Evolutionary conservation across 306 rosid species (phyloP), one percentile per base, ranked within the genome.

Genomic region (Senna siamea): DNA sequence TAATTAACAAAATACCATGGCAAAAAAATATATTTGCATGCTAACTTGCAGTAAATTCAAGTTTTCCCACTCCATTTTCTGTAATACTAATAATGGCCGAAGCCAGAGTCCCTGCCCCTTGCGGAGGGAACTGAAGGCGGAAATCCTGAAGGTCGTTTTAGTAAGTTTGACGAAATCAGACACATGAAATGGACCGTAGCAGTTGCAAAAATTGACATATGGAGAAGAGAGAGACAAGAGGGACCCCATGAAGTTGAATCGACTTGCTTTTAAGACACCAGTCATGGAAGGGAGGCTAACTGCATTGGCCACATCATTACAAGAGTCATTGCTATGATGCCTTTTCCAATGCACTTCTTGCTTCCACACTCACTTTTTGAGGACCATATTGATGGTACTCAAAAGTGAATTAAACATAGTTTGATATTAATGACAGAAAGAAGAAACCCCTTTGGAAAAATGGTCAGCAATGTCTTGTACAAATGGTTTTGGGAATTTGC

Each of bases 161-260:
- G 13, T 52, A 51, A 64, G 72, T 58, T 66, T 71, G 81, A 83
- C 61, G 35, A 59, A 73, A 53, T 37, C 51, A 59, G 64, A 77
- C 79, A 79, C 18, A 23, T 65, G 37, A 65, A 59, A 70, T 68
- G 65, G 77, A 78, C 65, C 56, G 41, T 69, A 62, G 68, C 55
- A 55, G 44, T 63, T 37, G 78, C 30, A 63, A 37, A 57, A 73
- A 66, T 65, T 63, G 73, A 63, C 59, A 53, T 35, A 59, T 59
- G 44, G 65, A 18, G 58, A 76, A 48, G 46, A 70, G 28, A 74
- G 84, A 23, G 83, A 79, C 74, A 74, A 11, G 6, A 40, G 51
- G 75, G 85, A 62, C 84, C 91, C 84, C 75, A 77, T 47, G 32
- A 66, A 63, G 53, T 79, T 78, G 18, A 81, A 80, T 53, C 69